Conservation (phyloP, 1,284 basidiomycete species). For the Ceratobasidium sp. region DNA sequence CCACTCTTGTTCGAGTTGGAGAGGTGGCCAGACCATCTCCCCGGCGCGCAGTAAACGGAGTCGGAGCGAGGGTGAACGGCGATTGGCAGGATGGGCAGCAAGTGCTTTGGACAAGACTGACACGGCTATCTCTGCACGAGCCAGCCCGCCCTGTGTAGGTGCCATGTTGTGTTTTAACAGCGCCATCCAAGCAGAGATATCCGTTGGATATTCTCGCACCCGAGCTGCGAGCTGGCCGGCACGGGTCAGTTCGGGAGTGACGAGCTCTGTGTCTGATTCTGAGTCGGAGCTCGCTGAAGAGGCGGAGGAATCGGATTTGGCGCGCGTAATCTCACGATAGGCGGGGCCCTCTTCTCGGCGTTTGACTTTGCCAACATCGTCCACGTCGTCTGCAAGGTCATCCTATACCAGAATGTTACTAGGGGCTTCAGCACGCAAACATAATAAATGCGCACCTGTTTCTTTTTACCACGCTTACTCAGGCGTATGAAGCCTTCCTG, state of each 20-base stretch:
- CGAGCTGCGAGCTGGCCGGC: conserved; percentile 65
- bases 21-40: conserved; percentile 69
- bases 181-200: conserved; percentile 66
- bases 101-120: conserved; percentile 72
- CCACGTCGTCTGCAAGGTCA: conserved; percentile 57
- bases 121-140: conserved; percentile 70
- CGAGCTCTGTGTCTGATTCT: conserved; percentile 50
- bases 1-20: conserved; percentile 70
- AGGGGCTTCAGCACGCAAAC: conserved; percentile 58
- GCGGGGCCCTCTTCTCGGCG: conserved; percentile 50
- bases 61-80: conserved; percentile 57
- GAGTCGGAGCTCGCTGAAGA: conserved; percentile 52
- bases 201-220: conserved; percentile 55
- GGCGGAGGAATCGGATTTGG: conserved; percentile 48
- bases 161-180: conserved; percentile 67
- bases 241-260: conserved; percentile 47
- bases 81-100: conserved; percentile 60
- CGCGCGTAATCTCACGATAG: conserved; percentile 59
- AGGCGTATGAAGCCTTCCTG: conserved; percentile 15
- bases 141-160: conserved; percentile 60
- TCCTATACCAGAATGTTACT: conserved; percentile 53
- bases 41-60: conserved; percentile 72
- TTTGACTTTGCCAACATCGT: conserved; percentile 38
- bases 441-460: conserved; percentile 58
- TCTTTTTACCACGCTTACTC: conserved; percentile 56